Evolutionary conservation across 1,284 basidiomycete species (phyloP).

Genomic region (Butyriboletus appendiculatus): DNA sequence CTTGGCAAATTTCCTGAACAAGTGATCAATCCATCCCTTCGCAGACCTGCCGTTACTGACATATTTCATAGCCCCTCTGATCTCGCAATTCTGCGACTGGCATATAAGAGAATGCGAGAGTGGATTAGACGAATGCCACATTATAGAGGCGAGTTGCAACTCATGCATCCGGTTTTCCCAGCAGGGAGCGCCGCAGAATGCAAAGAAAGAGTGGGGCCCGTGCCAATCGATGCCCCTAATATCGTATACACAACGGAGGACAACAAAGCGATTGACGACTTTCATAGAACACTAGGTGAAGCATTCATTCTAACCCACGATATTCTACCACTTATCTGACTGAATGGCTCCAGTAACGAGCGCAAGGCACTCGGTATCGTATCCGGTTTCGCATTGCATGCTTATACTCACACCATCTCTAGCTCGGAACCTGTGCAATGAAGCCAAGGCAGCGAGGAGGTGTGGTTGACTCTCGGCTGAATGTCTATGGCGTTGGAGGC

Average conservation of each 20-base stretch:
- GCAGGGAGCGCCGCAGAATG: constrained; percentile 45
- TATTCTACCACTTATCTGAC: neutral
- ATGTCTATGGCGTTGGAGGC: constrained; percentile 60
- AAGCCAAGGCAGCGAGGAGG: constrained; percentile 55
- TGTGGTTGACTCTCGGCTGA: constrained; percentile 60
- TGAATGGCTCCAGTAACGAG: constrained; percentile 28
- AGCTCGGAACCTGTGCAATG: constrained; percentile 72
- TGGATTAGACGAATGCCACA: constrained; percentile 54
- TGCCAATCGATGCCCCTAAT: constrained; percentile 44
- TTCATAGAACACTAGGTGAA: constrained; percentile 35
- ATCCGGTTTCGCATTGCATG: neutral
- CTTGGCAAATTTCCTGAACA: constrained; percentile 34
- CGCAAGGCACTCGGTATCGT: constrained; percentile 56
- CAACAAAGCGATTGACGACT: constrained; percentile 52
- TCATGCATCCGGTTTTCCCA: constrained; percentile 51
- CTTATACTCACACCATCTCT: neutral
- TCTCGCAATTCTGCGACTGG: constrained; percentile 51
- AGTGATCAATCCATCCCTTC: neutral
- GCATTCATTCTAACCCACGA: neutral
- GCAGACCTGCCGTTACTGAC: neutral
- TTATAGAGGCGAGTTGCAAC: constrained; percentile 54
- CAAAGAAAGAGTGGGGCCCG: constrained; percentile 36
- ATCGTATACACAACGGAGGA: constrained; percentile 58
- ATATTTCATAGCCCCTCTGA: constrained; percentile 49
- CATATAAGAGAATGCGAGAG: constrained; percentile 62